A percentile compares a stretch with the other conserved stretches of the same genome.
Conservation (phyloP, 352 stramenopile genomes). For the Pythium biforme region DNA sequence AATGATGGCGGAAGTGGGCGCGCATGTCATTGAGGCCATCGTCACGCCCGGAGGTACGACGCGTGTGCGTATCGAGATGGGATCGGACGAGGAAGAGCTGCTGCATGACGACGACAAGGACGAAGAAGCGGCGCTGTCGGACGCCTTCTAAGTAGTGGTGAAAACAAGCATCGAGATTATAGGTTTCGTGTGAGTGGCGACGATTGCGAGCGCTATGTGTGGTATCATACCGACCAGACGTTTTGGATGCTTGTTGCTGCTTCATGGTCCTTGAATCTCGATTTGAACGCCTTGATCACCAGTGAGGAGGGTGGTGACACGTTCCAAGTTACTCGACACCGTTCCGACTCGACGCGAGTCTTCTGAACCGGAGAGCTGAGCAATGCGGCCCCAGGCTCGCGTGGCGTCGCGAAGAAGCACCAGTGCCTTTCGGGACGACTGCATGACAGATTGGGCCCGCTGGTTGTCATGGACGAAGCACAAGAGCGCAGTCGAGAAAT, state of each 20-base stretch:
- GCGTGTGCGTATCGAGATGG: constrained; percentile 52
- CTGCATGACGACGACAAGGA: constrained; percentile 23
- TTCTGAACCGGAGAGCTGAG: not conserved
- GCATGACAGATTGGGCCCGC: constrained; percentile 45
- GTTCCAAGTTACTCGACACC: constrained; percentile 3
- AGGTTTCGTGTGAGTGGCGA: not conserved
- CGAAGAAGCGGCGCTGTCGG: constrained; percentile 33
- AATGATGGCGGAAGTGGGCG: constrained; percentile 45
- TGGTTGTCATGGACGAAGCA: constrained; percentile 69
- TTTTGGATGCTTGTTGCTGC: not conserved
- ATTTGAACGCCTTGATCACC: not conserved
- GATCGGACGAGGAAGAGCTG: constrained; percentile 25
- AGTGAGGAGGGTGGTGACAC: not conserved
- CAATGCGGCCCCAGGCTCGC: constrained; percentile 1
- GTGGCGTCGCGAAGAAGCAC: constrained; percentile 1
- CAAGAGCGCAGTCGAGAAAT: constrained; percentile 46
- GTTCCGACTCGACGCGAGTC: not conserved
- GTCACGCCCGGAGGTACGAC: constrained; percentile 67
- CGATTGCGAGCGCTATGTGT: too few species aligned
- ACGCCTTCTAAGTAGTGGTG: constrained; percentile 19
- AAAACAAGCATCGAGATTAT: not conserved
- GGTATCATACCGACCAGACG: too few species aligned
- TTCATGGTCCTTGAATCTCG: not conserved
- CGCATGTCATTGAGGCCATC: constrained; percentile 45
- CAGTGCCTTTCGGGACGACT: constrained; percentile 2